Base-by-base conservation (phyloP, 2,329 filamentous ascomycete genomes). In the Dothistroma septosporum region DNA sequence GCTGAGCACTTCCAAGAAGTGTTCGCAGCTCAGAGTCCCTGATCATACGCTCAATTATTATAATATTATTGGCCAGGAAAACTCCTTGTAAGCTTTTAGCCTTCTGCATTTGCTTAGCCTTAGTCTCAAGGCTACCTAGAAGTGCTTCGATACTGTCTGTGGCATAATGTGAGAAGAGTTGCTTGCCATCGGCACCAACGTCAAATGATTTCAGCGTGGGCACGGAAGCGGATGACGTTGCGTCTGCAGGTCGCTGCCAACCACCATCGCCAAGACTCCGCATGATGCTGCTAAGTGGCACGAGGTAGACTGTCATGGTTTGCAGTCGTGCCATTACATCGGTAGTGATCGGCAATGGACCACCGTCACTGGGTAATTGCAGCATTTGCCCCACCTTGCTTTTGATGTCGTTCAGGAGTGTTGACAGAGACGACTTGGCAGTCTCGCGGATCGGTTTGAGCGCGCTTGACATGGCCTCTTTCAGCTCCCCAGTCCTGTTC, bases 261-360 rank as follows among this genome's bases (percentile, higher is more conserved):
- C 93, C 93, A 1, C 92, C 92, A 69, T 97, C 92, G 19, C 94
- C 94, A 10, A 99, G 78, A 0, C 92, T 96, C 31, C 94, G 87
- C 81, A 99, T 87, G 67, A 99, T 91, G 62, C 90, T 93, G 2
- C 90, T 90, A 21, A 99, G 83, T 0, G 94, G 92, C 7, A 87
- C 84, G 22, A 96, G 82, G 75, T 96, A 97, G 57, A 88, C 86
- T 1, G 92, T 90, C 85, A 99, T 90, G 14, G 88, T 88, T 68
- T 94, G 89, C 16, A 99, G 79, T 31, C 92, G 87, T 64, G 87
- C 87, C 87, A 97, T 93, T 4, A 89, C 91, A 71, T 96, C 91
- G 0, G 86, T 82, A 0, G 94, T 91, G 21, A 96, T 78, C 1
- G 91, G 86, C 2, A 94, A 81, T 0, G 92, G 82, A 3, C 88